Evolutionary conservation across 176 grass and related monocot species (phyloP), one percentile per base, ranked within the genome.

Genomic region (Alloteropsis semialata): DNA sequence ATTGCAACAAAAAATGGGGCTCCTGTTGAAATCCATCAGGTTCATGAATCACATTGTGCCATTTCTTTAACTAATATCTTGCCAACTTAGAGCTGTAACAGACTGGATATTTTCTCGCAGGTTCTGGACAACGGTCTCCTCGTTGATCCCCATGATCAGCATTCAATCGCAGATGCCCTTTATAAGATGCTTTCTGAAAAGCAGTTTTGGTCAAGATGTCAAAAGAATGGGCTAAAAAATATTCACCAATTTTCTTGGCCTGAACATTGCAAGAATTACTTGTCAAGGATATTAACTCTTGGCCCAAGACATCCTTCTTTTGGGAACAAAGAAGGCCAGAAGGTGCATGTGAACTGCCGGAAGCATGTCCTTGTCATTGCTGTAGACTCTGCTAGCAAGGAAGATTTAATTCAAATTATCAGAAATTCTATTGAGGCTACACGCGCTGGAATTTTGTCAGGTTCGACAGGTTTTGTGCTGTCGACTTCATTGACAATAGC

Each of bases 1-100:
- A 91, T 94, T 84, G 89, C 92, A 78, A 94, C 92, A 58, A 94
- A 94, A 83, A 85, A 91, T 82, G 92, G 92, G 78, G 92, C 89
- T 25, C 87, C 92, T 73, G 92, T 94, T 72, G 92, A 94, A 84
- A 89, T 94, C 82, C 81, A 91, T 55, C 69, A 74, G 89, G 92
- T 91, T 75, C 3, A 21, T 75, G 41, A 38, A 76, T 65, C 39
- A 80, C 32, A 72, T 78, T 45, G 10, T 67, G 4, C 19, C 25
- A 25, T 71, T 76, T 76, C 19, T 65, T 79, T 16, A 86, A 66
- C 18, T 56, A 48, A 81, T 84, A 83, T 54, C 0, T 3, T 84
- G 43, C 11, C 10, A 76, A 30, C 27, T 85, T 11, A 32, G 66
- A 60, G 14, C 10, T 62, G 61, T 45, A 69, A 82, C 72, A 33